phyloP scores from a whole-genome alignment of 495 filamentous ascomycete genomes.

The Penicillium cosmopolitanum region DNA sequence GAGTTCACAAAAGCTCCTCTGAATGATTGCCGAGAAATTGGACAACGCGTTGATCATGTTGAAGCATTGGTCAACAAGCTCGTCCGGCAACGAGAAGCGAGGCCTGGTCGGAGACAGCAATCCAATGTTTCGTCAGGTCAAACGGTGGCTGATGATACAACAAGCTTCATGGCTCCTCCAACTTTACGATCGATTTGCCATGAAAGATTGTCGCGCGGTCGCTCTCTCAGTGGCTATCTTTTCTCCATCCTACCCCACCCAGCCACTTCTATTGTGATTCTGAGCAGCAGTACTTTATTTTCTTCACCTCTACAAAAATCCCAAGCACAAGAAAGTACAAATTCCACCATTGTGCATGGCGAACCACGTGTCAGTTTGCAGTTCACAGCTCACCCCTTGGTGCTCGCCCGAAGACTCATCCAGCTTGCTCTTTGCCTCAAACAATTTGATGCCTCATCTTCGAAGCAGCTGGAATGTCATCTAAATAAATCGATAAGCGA shows the following conservation, averaged over 20 bases:
- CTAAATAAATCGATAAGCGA: slow-evolving; percentile 32
- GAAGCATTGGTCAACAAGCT: slow-evolving; percentile 27
- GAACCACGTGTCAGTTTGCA: slow-evolving; percentile 18
- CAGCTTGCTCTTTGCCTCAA: slow-evolving; percentile 53
- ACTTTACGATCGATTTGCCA: slow-evolving; percentile 17
- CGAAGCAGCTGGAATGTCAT: slow-evolving; percentile 27
- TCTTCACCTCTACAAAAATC: slow-evolving; percentile 19
- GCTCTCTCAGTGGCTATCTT: slow-evolving; percentile 18
- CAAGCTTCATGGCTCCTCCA: not conserved
- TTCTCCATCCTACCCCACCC: slow-evolving; percentile 19
- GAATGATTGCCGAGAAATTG: slow-evolving; percentile 8
- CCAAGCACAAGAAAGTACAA: not conserved
- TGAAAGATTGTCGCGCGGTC: slow-evolving; percentile 17
- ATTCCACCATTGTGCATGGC: not conserved
- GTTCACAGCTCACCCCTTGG: slow-evolving; percentile 42
- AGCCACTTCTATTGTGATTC: slow-evolving; percentile 9
- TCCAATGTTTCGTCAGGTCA: not conserved
- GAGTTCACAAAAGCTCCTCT: slow-evolving; percentile 9
- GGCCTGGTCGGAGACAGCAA: not conserved
- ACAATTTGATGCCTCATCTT: slow-evolving; percentile 38
- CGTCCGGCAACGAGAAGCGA: slow-evolving; percentile 11
- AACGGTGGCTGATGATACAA: not conserved
- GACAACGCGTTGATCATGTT: slow-evolving; percentile 24
- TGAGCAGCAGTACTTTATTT: slow-evolving; percentile 17
- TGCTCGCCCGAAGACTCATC: slow-evolving; percentile 50